phyloP scores from a whole-genome alignment of 2,329 filamentous ascomycete genomes.

The Pseudocercospora fuligena region DNA sequence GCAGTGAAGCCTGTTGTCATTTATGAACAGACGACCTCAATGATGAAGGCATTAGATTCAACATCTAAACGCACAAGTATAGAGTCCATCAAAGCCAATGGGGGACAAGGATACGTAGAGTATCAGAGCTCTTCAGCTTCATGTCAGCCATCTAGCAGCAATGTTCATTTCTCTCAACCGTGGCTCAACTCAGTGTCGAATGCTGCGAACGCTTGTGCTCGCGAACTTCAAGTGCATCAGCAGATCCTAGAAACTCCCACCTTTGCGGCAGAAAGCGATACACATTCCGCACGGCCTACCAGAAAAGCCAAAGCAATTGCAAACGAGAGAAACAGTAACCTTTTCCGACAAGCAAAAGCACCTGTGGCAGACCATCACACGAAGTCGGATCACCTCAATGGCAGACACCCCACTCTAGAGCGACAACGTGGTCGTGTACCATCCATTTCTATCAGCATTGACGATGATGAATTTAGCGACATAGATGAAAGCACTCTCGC shows the following conservation, averaged over 20 bases:
- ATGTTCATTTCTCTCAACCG: constrained; percentile 10
- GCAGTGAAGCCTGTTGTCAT: constrained; percentile 20
- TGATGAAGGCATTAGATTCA: constrained; percentile 30
- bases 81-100: constrained; percentile 23
- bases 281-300: not conserved
- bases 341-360: not conserved
- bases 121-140: constrained; percentile 19
- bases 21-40: constrained; percentile 25
- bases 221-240: not conserved
- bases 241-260: not conserved
- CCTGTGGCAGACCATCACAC: not conserved
- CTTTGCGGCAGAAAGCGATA: not conserved
- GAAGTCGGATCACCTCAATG: not conserved
- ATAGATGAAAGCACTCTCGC: not conserved
- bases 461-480: not conserved
- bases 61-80: constrained; percentile 27
- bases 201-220: not conserved
- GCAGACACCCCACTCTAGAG: not conserved
- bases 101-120: constrained; percentile 20
- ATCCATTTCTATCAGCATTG: not conserved
- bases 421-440: not conserved
- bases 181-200: constrained; percentile 10
- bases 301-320: constrained; percentile 16
- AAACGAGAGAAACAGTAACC: constrained; percentile 7
- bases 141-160: not conserved